Evolutionary conservation across 1,284 basidiomycete species (phyloP), one percentile per base, ranked within the genome.

Genomic region (Cystobasidium pallidum): DNA sequence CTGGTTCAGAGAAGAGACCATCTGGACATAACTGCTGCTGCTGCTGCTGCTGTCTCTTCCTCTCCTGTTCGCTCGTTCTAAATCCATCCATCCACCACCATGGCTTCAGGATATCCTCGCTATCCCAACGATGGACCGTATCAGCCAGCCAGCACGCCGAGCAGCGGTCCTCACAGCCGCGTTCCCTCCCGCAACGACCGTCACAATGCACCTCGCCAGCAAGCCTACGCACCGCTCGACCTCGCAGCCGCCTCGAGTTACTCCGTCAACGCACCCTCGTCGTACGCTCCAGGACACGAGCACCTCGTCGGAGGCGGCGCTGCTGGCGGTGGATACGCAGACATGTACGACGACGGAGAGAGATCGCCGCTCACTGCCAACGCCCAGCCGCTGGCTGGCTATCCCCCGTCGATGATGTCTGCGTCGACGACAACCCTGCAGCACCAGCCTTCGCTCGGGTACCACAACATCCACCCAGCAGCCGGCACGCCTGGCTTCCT

Each of bases 281-380:
- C 28, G 10, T 43, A 66, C 30, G 19, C 34, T 39, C 51, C 43
- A 21, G 34, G 34, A 21, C 65, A 66, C 30, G 65, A 52, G 47
- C 49, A 66, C 30, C 13, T 39, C 19, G 32, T 34, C 36, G 24
- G 45, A 11, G 47, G 49, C n/a, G n/a, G n/a, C n/a, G n/a, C n/a
- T 39, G 52, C 21, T 41, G 34, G 49, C 17, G 52, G 34, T 24
- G 34, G 49, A 4, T 66, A 66, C 24, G 43, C 24, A 30, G 65
- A 54, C 34, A 52, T 55, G 49, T 70, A 70, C 58, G 67, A 70
- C 24, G 67, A 70, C 43, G 67, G 67, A 21, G 67, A 70, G 45
- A 36, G 45, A 24, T 70, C 58, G 3, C 67, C 67, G 17, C 49
- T 70, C 17, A 61, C 67, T 21, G 67, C 67, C 41, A 70, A 70